These are phyloP conservation scores for Citrus glauca DNA, from an alignment of 345 rosid species.

Conservation along the genomic window DNA sequence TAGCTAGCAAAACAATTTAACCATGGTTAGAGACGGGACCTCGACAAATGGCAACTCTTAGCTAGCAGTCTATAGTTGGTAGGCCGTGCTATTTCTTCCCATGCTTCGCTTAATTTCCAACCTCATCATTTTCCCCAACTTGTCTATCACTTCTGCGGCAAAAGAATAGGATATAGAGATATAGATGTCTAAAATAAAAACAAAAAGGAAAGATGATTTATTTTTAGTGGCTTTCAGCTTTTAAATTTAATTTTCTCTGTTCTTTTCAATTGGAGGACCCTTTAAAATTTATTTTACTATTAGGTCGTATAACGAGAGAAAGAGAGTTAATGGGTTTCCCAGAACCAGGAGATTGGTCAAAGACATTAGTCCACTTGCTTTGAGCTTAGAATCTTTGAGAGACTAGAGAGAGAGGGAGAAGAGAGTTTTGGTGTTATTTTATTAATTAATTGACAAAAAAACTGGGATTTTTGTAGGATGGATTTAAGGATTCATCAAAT, in stretches of 20 bases:
- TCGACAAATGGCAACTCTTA: neutral
- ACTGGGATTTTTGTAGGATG: neutral
- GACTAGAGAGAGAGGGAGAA: neutral
- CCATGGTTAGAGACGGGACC: constrained; percentile 15
- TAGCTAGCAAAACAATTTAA: neutral
- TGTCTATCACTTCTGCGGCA: constrained; percentile 22
- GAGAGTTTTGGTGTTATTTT: neutral
- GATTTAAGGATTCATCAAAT: constrained; percentile 12
- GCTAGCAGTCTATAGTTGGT: neutral
- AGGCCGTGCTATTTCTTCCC: neutral
- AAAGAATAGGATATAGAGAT: constrained; percentile 11
- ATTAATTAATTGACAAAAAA: neutral
- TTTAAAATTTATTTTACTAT: neutral
- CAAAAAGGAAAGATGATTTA: constrained; percentile 12
- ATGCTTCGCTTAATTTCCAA: neutral
- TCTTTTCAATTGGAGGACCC: neutral
- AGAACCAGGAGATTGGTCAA: constrained; percentile 21
- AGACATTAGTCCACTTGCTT: constrained; percentile 9
- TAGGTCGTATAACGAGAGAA: neutral
- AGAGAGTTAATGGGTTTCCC: constrained; percentile 9
- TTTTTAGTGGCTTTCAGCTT: constrained; percentile 11
- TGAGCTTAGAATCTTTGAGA: neutral
- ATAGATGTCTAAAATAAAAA: neutral
- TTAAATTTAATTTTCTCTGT: neutral
- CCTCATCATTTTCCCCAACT: constrained; percentile 14